phyloP scores from a whole-genome alignment of 345 rosid species.

The Hypericum androsaemum region DNA sequence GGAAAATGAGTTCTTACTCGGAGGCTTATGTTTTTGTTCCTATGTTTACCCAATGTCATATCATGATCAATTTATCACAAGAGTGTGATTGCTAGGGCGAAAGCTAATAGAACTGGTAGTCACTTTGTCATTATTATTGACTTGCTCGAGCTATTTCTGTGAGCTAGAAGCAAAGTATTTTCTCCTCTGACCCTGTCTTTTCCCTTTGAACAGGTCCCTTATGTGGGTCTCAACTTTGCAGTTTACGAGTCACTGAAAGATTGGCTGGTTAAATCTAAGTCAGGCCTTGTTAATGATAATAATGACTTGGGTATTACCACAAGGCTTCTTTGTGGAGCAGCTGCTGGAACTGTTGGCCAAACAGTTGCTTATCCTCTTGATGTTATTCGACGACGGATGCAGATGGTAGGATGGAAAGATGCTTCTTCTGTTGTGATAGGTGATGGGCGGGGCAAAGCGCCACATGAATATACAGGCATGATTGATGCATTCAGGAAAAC shows the following conservation, averaged over 20 bases:
- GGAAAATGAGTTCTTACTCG: too few species aligned
- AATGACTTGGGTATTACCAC: slow-evolving; percentile 68
- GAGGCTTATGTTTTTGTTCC: too few species aligned
- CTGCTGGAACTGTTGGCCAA: slow-evolving; percentile 97
- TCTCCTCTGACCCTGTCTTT: neutral
- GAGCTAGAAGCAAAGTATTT: too few species aligned
- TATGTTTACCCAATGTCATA: too few species aligned
- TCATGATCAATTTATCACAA: too few species aligned
- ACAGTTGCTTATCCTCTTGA: slow-evolving; percentile 97
- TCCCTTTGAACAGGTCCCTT: slow-evolving; percentile 56
- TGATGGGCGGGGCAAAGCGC: slow-evolving; percentile 44
- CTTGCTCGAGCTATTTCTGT: too few species aligned
- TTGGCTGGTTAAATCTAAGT: slow-evolving; percentile 56
- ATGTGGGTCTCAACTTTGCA: slow-evolving; percentile 86
- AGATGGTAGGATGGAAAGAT: slow-evolving; percentile 97
- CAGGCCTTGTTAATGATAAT: slow-evolving; percentile 53
- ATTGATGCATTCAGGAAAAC: slow-evolving; percentile 76
- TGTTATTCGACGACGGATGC: slow-evolving; percentile 96
- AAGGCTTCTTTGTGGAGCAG: slow-evolving; percentile 93
- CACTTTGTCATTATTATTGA: too few species aligned
- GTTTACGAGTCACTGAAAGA: slow-evolving; percentile 87
- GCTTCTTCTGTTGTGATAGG: slow-evolving; percentile 78
- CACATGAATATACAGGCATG: slow-evolving; percentile 65
- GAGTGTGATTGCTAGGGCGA: too few species aligned
- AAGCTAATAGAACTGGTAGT: too few species aligned